Evolutionary conservation across 345 rosid genomes (phyloP), one percentile per base, ranked within the genome.

Genomic region (Nasturtium officinale): DNA sequence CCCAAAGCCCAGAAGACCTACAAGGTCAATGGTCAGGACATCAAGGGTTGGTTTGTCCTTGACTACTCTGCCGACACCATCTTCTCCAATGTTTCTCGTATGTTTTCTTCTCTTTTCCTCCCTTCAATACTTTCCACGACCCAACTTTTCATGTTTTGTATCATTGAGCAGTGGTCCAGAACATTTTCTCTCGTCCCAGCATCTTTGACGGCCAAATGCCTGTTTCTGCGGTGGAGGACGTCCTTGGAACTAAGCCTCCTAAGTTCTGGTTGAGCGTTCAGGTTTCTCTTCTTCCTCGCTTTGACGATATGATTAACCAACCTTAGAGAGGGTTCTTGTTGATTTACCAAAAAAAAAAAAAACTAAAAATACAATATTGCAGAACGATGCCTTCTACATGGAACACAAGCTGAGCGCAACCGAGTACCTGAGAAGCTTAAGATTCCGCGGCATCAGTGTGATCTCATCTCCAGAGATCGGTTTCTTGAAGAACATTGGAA

Each of bases 381-480:
- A 95, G 99, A 73, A 88, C 28, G 85, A 83, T 21, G 4, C 56
- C 21, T 84, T 95, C 85, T 95, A 91, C 76, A 63, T 62, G 12
- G 84, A 91, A 72, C 85, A 87, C 82, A 87, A 85, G 28, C 80
- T 80, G 25, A 85, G 82, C 59, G 65, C 87, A 17, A 66, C 81
- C 4, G 45, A 65, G 6, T 86, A 76, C 48, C 18, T 89, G 7
- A 78, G 76, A 35, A 72, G 71, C 54, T 61, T 73, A 13, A 2
- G 64, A 53, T 72, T 78, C 63, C 48, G 55, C 6, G 71, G 59
- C 13, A 54, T 51, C 18, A 65, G 25, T 29, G 78, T 74, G 82
- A 51, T 91, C 20, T 90, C 98, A 17, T 88, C 90, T 69, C 91
- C 98, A 2, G 99, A 95, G 70, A 83, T 91, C 6, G 87, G 86